Base-by-base conservation (phyloP, 495 filamentous ascomycete genomes). In the Melanomma pulvis-pyrius region DNA sequence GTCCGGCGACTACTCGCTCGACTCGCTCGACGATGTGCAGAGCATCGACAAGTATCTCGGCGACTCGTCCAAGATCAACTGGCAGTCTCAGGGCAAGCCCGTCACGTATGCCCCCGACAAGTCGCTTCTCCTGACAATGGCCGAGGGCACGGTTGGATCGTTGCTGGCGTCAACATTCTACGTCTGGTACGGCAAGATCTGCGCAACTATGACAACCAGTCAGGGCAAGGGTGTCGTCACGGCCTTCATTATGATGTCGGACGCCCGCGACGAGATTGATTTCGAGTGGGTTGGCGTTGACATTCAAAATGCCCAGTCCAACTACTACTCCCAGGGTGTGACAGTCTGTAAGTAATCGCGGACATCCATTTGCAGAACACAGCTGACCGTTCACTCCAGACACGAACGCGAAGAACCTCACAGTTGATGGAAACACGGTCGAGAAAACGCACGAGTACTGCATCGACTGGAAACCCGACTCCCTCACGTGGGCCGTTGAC, bases 251-350 rank as follows among this genome's bases (percentile, higher is more conserved):
- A 80, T 98, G 68, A 83, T 97, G 71, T 89, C 88, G 32, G 94
- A 98, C 74, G 90, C 94, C 71, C 96, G 97, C 80, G 94, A 98
- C 73, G 94, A 98, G 76, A 96, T 98, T 73, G 94, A 98, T 77
- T 97, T 90, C 74, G 94, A 98, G 79, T 98, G 87, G 74, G 86
- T 98, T 59, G 94, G 94, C 60, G 83, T 84, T 50, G 90, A 97
- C 69, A 77, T 97, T 73, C 72, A 81, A 21, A 82, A 82, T 54
- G 90, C 88, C 21, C 92, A 98, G 81, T 92, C 91, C 72, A 98
- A 98, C 81, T 98, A 84, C 82, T 98, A 98, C 80, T 97, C 88
- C 80, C 94, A 98, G 78, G 94, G 96, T 67, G 88, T 97, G 69
- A 86, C 92, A 7, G 80, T 96, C 74, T 98, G 93, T 97, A 81